Percentiles rank a stretch among this genome's conserved stretches.
Evolutionary conservation across 352 stramenopile species (phyloP).

Genomic region (Pythium vanterpoolii): DNA sequence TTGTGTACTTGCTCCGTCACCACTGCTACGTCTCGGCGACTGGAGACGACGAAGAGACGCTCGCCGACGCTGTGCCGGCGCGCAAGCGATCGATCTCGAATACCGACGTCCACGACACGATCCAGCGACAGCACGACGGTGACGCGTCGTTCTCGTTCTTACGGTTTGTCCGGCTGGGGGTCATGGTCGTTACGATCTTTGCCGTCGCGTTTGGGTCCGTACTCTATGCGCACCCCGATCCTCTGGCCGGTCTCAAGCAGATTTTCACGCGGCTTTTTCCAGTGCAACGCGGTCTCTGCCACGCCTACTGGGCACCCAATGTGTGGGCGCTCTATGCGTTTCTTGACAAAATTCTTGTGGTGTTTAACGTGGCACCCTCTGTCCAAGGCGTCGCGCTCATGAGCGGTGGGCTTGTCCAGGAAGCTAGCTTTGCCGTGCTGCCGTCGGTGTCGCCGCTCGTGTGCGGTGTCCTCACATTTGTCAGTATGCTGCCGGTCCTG

Average conservation of each 20-base stretch:
- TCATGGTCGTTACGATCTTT: slow-evolving; percentile 85
- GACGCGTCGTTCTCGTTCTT: slow-evolving; percentile 51
- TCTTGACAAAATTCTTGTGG: slow-evolving; percentile 77
- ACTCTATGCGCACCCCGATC: slow-evolving; percentile 44
- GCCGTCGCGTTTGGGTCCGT: slow-evolving; percentile 77
- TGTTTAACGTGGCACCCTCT: slow-evolving; percentile 29
- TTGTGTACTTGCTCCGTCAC: slow-evolving; percentile 92
- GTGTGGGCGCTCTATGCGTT: slow-evolving; percentile 96
- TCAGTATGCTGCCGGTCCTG: slow-evolving; percentile 74
- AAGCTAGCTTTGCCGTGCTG: slow-evolving; percentile 75
- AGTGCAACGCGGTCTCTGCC: slow-evolving; percentile 94
- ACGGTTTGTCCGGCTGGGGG: slow-evolving; percentile 80
- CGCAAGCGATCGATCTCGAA: slow-evolving; percentile 71
- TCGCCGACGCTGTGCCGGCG: slow-evolving; percentile 3
- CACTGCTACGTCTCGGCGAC: slow-evolving; percentile 73
- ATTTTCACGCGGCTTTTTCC: slow-evolving; percentile 95
- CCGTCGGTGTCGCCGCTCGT: slow-evolving; percentile 59
- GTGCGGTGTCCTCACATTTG: slow-evolving; percentile 78
- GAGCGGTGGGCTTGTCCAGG: slow-evolving; percentile 82
- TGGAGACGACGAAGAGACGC: slow-evolving; percentile 15
- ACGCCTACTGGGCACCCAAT: slow-evolving; percentile 99
- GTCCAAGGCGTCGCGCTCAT: slow-evolving; percentile 51
- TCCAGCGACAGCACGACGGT: slow-evolving; percentile 57
- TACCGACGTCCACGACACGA: slow-evolving; percentile 63
- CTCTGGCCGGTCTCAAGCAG: slow-evolving; percentile 69